Conservation (phyloP, 1,284 basidiomycete species). For the Mixia osmundae region DNA sequence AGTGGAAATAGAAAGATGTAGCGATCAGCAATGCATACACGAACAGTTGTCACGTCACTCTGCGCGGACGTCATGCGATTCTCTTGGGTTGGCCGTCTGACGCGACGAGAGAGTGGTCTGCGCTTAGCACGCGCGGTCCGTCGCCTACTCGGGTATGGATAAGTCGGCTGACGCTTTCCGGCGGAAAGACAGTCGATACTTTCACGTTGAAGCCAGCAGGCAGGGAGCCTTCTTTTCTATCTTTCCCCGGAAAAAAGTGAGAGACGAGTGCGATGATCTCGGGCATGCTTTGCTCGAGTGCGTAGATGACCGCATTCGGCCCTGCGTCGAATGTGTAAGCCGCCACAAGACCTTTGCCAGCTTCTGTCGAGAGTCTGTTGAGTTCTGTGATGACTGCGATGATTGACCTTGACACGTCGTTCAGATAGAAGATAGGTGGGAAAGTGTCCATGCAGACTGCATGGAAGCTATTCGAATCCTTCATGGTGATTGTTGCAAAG, state of each 20-base stretch:
- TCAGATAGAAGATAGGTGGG: constrained; percentile 98
- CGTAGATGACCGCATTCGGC: constrained; percentile 95
- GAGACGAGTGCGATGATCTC: constrained; percentile 51
- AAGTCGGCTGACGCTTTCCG: constrained; percentile 56
- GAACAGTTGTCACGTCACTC: too few relatives aligned
- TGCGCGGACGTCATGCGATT: background rate
- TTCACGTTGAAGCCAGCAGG: constrained; percentile 49
- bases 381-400: constrained; percentile 73
- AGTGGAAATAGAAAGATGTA: too few relatives aligned
- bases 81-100: constrained; percentile 25
- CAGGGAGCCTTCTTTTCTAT: constrained; percentile 18
- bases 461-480: constrained; percentile 95
- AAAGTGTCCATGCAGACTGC: constrained; percentile 88
- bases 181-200: constrained; percentile 43
- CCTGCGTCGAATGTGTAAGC: constrained; percentile 98
- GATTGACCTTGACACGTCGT: constrained; percentile 73
- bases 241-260: constrained; percentile 43
- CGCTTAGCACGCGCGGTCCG: constrained; percentile 38
- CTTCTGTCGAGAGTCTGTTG: constrained; percentile 52
- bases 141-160: constrained; percentile 83
- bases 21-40: too few relatives aligned
- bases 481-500: constrained; percentile 84
- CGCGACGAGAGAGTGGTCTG: constrained; percentile 24
- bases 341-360: constrained; percentile 43
- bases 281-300: constrained; percentile 48